Conservation (phyloP, 768 basidiomycete genomes). For the Hysterangium stoloniferum region DNA sequence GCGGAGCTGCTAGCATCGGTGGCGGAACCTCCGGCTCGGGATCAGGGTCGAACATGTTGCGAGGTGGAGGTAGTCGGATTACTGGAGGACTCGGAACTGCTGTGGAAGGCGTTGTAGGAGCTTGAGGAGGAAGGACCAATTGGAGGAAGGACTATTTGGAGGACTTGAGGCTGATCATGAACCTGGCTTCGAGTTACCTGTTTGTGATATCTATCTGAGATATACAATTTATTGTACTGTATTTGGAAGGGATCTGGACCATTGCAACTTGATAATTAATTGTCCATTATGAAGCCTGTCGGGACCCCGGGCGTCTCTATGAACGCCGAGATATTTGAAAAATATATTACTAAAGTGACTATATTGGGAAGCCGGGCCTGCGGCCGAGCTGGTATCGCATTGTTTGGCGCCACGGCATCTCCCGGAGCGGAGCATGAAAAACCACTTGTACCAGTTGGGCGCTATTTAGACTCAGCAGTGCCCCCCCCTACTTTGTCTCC, state of each 20-base stretch:
- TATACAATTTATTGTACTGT: neutral
- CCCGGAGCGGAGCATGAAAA: conserved; percentile 10
- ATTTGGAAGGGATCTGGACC: neutral
- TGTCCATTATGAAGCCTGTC: too few species aligned
- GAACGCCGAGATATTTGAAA: conserved; percentile 6
- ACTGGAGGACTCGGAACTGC: neutral
- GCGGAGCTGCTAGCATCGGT: neutral
- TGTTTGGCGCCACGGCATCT: conserved; percentile 2
- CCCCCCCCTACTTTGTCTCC: conserved; percentile 17
- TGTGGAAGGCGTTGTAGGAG: too few species aligned
- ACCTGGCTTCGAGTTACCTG: neutral
- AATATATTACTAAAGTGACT: neutral
- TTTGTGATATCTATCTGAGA: neutral
- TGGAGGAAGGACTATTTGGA: too few species aligned
- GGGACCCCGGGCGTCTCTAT: neutral
- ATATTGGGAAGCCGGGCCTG: neutral
- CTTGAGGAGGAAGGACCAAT: too few species aligned
- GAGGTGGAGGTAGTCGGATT: neutral
- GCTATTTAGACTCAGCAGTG: conserved; percentile 12
- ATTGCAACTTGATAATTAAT: too few species aligned
- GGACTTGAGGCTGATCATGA: neutral
- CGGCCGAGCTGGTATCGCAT: conserved; percentile 4
- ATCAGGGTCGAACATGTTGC: conserved; percentile 16
- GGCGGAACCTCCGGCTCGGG: conserved; percentile 17
- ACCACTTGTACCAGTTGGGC: neutral